Evolutionary conservation across 75 land plant species (phyloP), one percentile per base, ranked within the genome.

Genomic region (Ceratopteris richardii): DNA sequence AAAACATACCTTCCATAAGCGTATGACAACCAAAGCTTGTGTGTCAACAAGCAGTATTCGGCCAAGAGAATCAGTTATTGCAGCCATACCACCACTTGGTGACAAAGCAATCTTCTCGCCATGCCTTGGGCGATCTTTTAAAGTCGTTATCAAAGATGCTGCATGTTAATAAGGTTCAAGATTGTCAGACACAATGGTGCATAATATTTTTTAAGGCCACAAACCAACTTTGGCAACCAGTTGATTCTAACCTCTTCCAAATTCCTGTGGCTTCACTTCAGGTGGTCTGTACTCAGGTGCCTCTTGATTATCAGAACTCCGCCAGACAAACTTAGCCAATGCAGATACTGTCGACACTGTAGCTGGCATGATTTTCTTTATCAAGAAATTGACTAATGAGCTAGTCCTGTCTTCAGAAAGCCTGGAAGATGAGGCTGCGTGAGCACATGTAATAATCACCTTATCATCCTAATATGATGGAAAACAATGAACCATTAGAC

Each of bases 11-110:
- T 93, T 93, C 98, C 98, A 93, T 28, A 89, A 51, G 20, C 96
- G 82, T 21, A 93, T 87, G 16, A 86, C 98, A 43, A 89, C 96
- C 69, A 85, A 84, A 54, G 98, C 98, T 54, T 83, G 87, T 29
- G 95, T 86, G 69, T 93, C 98, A 58, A 89, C 56, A 1, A 93
- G 69, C 28, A 89, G 72, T 47, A 93, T 83, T 3, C 96, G 86
- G 27, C 98, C 98, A 44, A 93, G 84, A 41, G 98, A 93, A 79
- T 89, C 98, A 29, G 98, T 83, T 50, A 93, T 73, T n/a, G 98
- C 98, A 63, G 90, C 98, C 77, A 93, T 69, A 62, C 90, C 74
- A 53, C 98, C 89, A 77, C 86, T 77, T 41, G 98, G 90, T 18
- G 90, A 83, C 44, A 93, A 63, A 16, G 90, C 68, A 18, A 93